Conservation (phyloP, 495 filamentous ascomycete species). For the Pyronema domesticum region DNA sequence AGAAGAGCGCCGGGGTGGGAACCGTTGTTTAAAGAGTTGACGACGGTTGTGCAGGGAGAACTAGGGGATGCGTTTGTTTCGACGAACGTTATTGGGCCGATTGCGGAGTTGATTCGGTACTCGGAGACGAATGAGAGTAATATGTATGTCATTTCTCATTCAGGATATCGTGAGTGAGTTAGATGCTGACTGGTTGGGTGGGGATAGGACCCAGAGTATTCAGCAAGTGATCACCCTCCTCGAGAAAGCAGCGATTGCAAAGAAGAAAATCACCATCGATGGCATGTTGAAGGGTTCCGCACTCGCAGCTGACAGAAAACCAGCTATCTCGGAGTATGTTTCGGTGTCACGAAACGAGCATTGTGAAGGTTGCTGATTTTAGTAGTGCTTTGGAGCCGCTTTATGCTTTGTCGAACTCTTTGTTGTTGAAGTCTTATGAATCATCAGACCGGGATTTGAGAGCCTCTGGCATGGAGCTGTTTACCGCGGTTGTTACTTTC, state of each 20-base stretch:
- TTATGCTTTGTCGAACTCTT: conserved; percentile 31
- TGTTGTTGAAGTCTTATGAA: not conserved
- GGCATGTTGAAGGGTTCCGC: conserved; percentile 10
- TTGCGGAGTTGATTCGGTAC: conserved; percentile 36
- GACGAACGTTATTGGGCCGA: conserved; percentile 48
- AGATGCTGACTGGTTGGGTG: no score
- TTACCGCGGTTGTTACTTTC: conserved; percentile 10
- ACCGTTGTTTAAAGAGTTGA: conserved; percentile 39
- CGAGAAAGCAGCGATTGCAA: conserved; percentile 13
- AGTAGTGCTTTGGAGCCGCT: conserved; percentile 37
- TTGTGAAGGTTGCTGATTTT: conserved; percentile 7
- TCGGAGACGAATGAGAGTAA: not conserved
- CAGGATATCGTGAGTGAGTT: not conserved
- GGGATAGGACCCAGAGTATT: conserved; percentile 9
- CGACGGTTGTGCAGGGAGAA: conserved; percentile 42
- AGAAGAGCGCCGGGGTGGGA: conserved; percentile 39
- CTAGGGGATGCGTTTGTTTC: conserved; percentile 46
- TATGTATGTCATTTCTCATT: not conserved
- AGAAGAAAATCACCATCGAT: conserved; percentile 11
- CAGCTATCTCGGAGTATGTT: conserved; percentile 15
- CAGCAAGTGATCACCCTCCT: conserved; percentile 11
- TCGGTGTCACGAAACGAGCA: not conserved
- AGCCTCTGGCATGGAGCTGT: not conserved
- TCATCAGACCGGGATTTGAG: not conserved
- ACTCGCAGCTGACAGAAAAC: conserved; percentile 6